A percentile compares a stretch with the other conserved stretches of the same genome.
Conservation (phyloP, 345 rosid species). For the Citrus cavaleriei region DNA sequence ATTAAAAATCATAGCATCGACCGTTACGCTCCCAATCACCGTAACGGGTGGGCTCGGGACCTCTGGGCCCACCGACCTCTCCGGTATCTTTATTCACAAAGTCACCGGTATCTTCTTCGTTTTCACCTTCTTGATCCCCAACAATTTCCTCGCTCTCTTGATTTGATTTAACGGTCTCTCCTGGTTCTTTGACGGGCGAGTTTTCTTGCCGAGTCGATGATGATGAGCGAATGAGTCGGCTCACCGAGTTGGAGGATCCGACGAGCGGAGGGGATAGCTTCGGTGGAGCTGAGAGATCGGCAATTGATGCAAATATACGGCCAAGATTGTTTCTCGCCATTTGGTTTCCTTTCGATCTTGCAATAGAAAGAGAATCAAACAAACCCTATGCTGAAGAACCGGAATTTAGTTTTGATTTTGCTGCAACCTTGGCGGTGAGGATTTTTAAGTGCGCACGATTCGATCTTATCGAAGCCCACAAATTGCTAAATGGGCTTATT, state of each 20-base stretch:
- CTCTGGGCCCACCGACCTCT: conserved; percentile 81
- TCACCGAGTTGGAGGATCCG: conserved; percentile 3
- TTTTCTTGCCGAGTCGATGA: not conserved
- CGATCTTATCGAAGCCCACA: too few relatives aligned
- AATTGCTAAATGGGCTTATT: too few relatives aligned
- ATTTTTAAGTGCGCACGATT: too few relatives aligned
- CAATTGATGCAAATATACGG: conserved; percentile 28
- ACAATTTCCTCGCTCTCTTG: not conserved
- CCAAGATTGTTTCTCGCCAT: conserved; percentile 38
- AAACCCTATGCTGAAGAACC: too few relatives aligned
- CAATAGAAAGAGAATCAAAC: too few relatives aligned
- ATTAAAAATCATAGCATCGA: conserved; percentile 85
- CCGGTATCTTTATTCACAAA: conserved; percentile 63
- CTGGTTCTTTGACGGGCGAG: conserved; percentile 12
- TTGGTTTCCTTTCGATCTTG: too few relatives aligned
- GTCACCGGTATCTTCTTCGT: conserved; percentile 34
- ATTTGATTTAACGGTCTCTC: conserved; percentile 16
- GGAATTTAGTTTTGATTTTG: too few relatives aligned
- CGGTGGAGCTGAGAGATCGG: conserved; percentile 11
- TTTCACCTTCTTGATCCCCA: conserved; percentile 19
- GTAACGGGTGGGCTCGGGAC: conserved; percentile 91
- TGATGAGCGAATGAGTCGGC: conserved; percentile 14
- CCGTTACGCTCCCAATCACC: conserved; percentile 96
- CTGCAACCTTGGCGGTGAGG: too few relatives aligned
- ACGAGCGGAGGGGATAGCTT: not conserved